Evolutionary conservation across 768 basidiomycete species (phyloP).

Genomic region (Tricholoma hemisulphureum): DNA sequence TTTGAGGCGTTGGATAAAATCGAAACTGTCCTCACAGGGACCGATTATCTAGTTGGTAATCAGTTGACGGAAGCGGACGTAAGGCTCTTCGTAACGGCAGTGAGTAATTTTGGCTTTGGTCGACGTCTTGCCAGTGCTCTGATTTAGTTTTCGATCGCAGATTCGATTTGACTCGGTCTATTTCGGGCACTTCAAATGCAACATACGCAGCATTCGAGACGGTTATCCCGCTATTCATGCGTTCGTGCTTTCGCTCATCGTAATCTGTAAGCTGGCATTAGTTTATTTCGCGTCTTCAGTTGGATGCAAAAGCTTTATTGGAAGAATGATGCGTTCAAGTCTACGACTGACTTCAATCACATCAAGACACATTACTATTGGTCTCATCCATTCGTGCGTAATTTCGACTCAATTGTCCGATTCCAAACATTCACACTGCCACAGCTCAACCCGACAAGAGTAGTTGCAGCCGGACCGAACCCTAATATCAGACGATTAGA

Average conservation of each 20-base stretch:
- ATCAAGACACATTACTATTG: slow-evolving; percentile 76
- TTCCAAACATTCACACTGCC: background rate
- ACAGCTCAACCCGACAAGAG: background rate
- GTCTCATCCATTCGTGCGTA: slow-evolving; percentile 47
- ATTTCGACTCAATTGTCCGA: background rate
- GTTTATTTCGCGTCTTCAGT: slow-evolving; percentile 26
- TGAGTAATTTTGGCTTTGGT: too few species aligned
- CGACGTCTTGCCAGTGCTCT: too few species aligned
- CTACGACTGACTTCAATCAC: slow-evolving; percentile 85
- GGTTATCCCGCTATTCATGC: slow-evolving; percentile 82
- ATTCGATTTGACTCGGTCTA: slow-evolving; percentile 89
- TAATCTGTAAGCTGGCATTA: background rate
- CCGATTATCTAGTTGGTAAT: slow-evolving; percentile 80
- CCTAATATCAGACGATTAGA: background rate
- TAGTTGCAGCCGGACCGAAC: background rate
- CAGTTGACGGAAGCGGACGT: slow-evolving; percentile 79
- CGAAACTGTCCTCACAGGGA: slow-evolving; percentile 75
- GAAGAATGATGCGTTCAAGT: slow-evolving; percentile 82
- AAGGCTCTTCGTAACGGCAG: slow-evolving; percentile 86
- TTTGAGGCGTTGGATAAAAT: slow-evolving; percentile 78
- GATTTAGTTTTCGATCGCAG: slow-evolving; percentile 30
- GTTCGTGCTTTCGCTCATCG: slow-evolving; percentile 30
- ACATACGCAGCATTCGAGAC: slow-evolving; percentile 77
- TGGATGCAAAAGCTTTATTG: slow-evolving; percentile 91
- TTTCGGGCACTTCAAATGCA: slow-evolving; percentile 90